Conservation (phyloP, 2,329 filamentous ascomycete species). For the Bipolaris bicolor region DNA sequence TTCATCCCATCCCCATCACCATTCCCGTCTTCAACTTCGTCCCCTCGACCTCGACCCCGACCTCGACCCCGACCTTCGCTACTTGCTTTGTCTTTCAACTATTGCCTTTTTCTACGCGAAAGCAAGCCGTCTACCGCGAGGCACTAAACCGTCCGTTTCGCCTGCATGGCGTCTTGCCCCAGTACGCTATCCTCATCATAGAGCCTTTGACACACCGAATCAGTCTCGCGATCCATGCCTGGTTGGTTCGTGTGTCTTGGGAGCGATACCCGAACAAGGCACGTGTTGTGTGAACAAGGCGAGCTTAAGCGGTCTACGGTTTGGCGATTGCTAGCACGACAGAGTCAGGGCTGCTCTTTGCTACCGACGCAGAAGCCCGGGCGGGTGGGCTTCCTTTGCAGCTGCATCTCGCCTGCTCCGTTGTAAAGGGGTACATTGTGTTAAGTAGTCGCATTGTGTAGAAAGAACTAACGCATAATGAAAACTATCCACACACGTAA, state of each 20-base stretch:
- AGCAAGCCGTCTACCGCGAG: background rate
- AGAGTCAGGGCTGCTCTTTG: slow-evolving; percentile 14
- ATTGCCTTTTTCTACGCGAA: background rate
- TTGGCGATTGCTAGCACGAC: slow-evolving; percentile 1
- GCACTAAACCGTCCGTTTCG: background rate
- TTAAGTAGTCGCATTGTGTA: background rate
- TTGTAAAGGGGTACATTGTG: background rate
- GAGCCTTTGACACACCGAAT: background rate
- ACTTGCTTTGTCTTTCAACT: background rate
- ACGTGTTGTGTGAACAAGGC: slow-evolving; percentile 2
- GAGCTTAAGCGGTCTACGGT: background rate
- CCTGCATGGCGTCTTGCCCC: slow-evolving; percentile 7
- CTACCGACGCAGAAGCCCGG: slow-evolving; percentile 10
- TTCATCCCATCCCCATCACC: too few relatives aligned
- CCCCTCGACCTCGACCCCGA: too few relatives aligned
- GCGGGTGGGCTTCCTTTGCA: slow-evolving; percentile 9
- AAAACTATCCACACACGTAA: too few relatives aligned
- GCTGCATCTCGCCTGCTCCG: background rate
- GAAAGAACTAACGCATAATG: too few relatives aligned
- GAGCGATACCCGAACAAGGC: slow-evolving; percentile 6
- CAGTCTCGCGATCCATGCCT: background rate
- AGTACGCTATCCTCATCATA: slow-evolving; percentile 4
- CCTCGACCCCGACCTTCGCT: too few relatives aligned
- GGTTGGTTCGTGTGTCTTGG: background rate
- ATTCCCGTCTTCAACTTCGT: too few relatives aligned